A percentile compares a stretch with the other conserved stretches of the same genome.
phyloP scores from a whole-genome alignment of 2,329 filamentous ascomycete species.

The Verticillium isaacii region DNA sequence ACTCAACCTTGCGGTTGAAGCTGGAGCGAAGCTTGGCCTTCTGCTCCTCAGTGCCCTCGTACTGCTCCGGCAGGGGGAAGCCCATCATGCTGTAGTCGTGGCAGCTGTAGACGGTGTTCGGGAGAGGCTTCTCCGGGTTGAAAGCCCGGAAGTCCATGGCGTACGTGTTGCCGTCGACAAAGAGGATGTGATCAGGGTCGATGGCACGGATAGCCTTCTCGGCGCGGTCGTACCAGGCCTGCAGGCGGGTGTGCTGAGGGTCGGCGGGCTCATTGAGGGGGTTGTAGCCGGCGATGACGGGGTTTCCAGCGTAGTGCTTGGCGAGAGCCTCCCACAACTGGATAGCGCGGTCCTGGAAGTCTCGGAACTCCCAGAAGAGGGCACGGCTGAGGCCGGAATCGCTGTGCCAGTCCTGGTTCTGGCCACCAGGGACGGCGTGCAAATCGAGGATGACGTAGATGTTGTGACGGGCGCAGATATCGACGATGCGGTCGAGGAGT shows the following conservation, averaged over 20 bases:
- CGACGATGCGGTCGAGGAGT: conserved; percentile 41
- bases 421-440: conserved; percentile 37
- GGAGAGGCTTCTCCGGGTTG: conserved; percentile 30
- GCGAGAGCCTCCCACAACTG: conserved; percentile 39
- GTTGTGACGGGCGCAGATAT: conserved; percentile 35
- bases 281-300: conserved; percentile 37
- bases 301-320: conserved; percentile 34
- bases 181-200: conserved; percentile 44
- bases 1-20: conserved; percentile 37
- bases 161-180: conserved; percentile 48
- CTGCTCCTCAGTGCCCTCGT: conserved; percentile 34
- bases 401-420: conserved; percentile 44
- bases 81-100: conserved; percentile 50
- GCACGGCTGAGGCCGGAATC: conserved; percentile 31
- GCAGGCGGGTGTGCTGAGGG: conserved; percentile 23
- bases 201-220: conserved; percentile 33
- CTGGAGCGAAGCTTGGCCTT: conserved; percentile 31
- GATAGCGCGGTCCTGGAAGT: conserved; percentile 39
- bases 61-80: conserved; percentile 37
- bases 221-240: conserved; percentile 33
- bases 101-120: conserved; percentile 45
- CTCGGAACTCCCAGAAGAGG: conserved; percentile 40
- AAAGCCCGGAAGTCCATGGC: conserved; percentile 45
- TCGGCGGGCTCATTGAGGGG: conserved; percentile 27
- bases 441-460: conserved; percentile 41